phyloP scores from a whole-genome alignment of 495 filamentous ascomycete species.

The Neurospora discreta region DNA sequence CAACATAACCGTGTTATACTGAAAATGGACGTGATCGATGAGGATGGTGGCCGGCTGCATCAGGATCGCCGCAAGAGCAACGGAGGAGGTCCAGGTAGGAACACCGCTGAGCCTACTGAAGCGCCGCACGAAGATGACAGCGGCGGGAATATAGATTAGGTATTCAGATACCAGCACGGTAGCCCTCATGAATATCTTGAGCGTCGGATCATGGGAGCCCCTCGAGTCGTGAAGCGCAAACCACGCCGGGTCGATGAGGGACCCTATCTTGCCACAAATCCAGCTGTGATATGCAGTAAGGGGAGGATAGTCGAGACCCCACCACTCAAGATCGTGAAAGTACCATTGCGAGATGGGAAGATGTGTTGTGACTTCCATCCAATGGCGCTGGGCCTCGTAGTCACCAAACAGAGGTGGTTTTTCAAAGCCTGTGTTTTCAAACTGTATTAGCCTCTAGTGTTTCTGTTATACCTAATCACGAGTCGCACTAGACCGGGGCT shows the following conservation, averaged over 20 bases:
- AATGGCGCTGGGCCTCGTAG: slow-evolving; percentile 94
- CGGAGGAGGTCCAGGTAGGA: slow-evolving; percentile 60
- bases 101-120: slow-evolving; percentile 63
- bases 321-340: slow-evolving; percentile 91
- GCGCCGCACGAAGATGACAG: slow-evolving; percentile 69
- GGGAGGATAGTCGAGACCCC: slow-evolving; percentile 95
- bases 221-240: slow-evolving; percentile 81
- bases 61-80: slow-evolving; percentile 79
- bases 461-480: neutral
- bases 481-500: neutral
- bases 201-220: slow-evolving; percentile 59
- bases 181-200: slow-evolving; percentile 93
- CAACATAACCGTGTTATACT: slow-evolving; percentile 98
- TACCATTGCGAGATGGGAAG: slow-evolving; percentile 93
- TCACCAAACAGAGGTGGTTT: slow-evolving; percentile 90
- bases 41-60: slow-evolving; percentile 89
- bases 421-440: slow-evolving; percentile 46
- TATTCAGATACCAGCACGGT: slow-evolving; percentile 87
- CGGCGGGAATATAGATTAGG: slow-evolving; percentile 74
- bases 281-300: slow-evolving; percentile 97
- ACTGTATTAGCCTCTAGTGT: neutral
- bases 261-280: slow-evolving; percentile 78
- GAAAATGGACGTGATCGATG: slow-evolving; percentile 96
- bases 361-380: slow-evolving; percentile 93
- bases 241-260: slow-evolving; percentile 68